A percentile compares a stretch with the other conserved stretches of the same genome.
phyloP scores from a whole-genome alignment of 805 yeast genomes.

The Saturnispora sanitii region DNA sequence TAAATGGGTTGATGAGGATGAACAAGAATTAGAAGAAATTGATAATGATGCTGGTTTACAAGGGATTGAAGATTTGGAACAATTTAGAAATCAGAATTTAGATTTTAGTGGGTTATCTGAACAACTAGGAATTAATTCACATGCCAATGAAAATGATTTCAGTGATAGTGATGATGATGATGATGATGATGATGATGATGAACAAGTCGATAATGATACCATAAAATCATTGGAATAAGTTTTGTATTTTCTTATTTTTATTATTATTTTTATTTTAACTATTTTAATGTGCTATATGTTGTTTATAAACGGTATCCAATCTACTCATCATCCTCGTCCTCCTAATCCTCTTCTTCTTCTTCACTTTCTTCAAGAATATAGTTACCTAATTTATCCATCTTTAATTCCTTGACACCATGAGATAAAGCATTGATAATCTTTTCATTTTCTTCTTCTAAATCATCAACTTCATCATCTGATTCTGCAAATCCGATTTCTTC shows the following conservation, averaged over 20 bases:
- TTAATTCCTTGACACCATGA: conserved; percentile 51
- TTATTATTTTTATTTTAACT: too few species aligned
- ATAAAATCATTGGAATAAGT: not conserved
- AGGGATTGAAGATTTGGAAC: conserved; percentile 17
- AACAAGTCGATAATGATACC: conserved; percentile 4
- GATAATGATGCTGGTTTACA: conserved; percentile 19
- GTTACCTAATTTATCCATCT: conserved; percentile 77
- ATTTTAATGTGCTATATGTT: not conserved
- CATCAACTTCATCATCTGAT: conserved; percentile 29
- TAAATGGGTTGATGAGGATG: conserved; percentile 98
- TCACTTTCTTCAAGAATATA: conserved; percentile 48
- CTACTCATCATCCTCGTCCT: not conserved
- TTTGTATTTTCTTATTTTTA: not conserved
- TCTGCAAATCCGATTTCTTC: conserved; percentile 16
- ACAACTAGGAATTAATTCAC: conserved; percentile 33
- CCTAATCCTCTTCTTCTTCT: conserved; percentile 1
- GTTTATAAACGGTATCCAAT: not conserved
- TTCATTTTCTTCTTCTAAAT: conserved; percentile 30
- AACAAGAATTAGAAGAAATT: conserved; percentile 67
- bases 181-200: conserved; percentile 15
- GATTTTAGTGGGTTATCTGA: conserved; percentile 23
- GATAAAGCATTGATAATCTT: conserved; percentile 64
- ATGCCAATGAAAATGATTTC: conserved; percentile 18
- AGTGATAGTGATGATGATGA: conserved; percentile 25
- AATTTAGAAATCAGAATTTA: conserved; percentile 19